Base-by-base conservation (phyloP, 305 asterid genomes). In the Fraxinus platypoda region DNA sequence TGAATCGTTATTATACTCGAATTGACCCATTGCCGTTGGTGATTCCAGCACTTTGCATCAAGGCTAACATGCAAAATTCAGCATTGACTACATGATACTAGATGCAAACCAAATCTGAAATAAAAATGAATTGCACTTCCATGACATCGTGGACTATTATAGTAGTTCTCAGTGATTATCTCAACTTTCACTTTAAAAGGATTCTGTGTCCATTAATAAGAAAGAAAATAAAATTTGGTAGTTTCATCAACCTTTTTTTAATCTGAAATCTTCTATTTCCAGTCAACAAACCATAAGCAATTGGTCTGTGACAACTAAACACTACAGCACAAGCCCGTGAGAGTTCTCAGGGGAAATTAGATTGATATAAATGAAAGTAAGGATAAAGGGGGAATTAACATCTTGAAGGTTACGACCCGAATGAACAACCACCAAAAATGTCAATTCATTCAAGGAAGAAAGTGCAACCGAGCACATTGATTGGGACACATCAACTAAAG, bases 371-470 rank as follows among this genome's bases (percentile, higher is more conserved):
- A 25, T 62, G 72, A 9, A 62, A 25, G 17, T 8, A 62, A 62
- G 72, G 72, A 62, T 62, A 62, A 33, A 77, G 34, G 80, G 33
- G 80, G 75, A 37, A 75, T 77, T 75, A 80, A 31, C 79, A 76
- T 30, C 74, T 57, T 12, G 78, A 75, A 80, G 68, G 70, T 59
- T 85, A 82, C 83, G 37, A 30, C 15, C 49, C 15, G 49, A 41
- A 41, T 41, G 15, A 41, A 41, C 49, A 41, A 41, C 49, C 49
- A 33, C 0, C 49, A 9, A 41, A 41, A 41, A 41, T 41, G 49
- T 41, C 49, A 41, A 41, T 41, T 41, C 49, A 41, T 41, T 41
- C 49, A 41, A 41, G 49, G 49, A 41, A 9, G 49, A 41, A 41
- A 41, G 49, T 41, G 13, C 49, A 41, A 41, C 49, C 15, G 13